Percentiles rank a stretch among this genome's conserved stretches.
phyloP scores from a whole-genome alignment of 768 basidiomycete species.

The Phlebiopsis gigantea region DNA sequence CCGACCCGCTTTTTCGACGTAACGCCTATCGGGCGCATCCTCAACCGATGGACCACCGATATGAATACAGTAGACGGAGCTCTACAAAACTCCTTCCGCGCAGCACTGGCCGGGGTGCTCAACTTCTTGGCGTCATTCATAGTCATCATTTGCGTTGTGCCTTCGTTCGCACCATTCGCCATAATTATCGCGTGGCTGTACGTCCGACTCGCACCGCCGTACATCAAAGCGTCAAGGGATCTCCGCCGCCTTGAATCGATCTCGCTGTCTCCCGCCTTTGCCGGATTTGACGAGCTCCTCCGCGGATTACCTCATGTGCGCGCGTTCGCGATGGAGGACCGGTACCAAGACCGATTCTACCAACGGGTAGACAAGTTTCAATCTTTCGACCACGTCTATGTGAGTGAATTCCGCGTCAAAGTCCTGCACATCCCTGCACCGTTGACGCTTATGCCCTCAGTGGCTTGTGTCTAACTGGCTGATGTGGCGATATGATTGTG shows the following conservation, averaged over 20 bases:
- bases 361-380: slow-evolving; percentile 57
- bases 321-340: slow-evolving; percentile 65
- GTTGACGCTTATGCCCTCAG: slow-evolving; percentile 25
- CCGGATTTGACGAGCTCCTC: slow-evolving; percentile 67
- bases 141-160: slow-evolving; percentile 59
- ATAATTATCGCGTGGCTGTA: slow-evolving; percentile 67
- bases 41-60: slow-evolving; percentile 73
- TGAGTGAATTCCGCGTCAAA: slow-evolving; percentile 27
- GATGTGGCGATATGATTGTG: slow-evolving; percentile 70
- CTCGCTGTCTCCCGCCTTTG: slow-evolving; percentile 66
- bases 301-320: slow-evolving; percentile 63
- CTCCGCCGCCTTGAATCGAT: slow-evolving; percentile 62
- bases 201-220: slow-evolving; percentile 54
- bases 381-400: slow-evolving; percentile 66
- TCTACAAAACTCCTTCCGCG: slow-evolving; percentile 49
- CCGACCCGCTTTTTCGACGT: slow-evolving; percentile 69
- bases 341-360: slow-evolving; percentile 64
- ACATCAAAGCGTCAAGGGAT: slow-evolving; percentile 59
- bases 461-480: slow-evolving; percentile 70
- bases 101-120: slow-evolving; percentile 50
- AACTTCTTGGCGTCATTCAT: slow-evolving; percentile 59
- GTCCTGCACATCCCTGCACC: not conserved
- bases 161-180: slow-evolving; percentile 61
- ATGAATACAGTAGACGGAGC: slow-evolving; percentile 70
- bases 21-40: slow-evolving; percentile 71